Evolutionary conservation across 2,329 filamentous ascomycete genomes (phyloP), one percentile per base, ranked within the genome.

Genomic region (Fragosphaeria purpurea): DNA sequence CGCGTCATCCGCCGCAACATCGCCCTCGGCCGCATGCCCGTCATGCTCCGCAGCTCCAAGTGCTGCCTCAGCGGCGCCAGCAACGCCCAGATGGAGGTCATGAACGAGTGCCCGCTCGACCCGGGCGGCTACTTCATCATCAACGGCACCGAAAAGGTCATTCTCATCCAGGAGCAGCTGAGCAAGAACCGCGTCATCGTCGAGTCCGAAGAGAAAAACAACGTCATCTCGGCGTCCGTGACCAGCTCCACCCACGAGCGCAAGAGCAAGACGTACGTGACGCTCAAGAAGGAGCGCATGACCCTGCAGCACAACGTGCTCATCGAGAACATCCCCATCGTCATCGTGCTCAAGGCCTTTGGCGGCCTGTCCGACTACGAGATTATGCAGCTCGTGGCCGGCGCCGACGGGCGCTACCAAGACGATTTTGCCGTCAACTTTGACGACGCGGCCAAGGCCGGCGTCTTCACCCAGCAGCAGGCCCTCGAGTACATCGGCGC

Each of bases 141-240:
- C 58, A 88, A 91, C 60, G 93, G 93, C 44, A 96, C 94, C 22
- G 93, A 98, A 67, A 98, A 98, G 72, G 93, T 98, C 59, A 98
- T 98, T 62, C 73, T 98, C 42, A 94, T 98, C 11, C 93, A 98
- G 67, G 94, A 98, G 64, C 93, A 98, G 70, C 73, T 98, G 63
- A 98, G 93, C 77, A 98, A 98, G 77, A 98, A 98, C 68, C 83
- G 93, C 72, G 87, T 98, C 61, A 96, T 98, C 64, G 91, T 98
- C 12, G 94, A 98, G 68, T 84, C 88, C 50, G 87, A 91, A 60
- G 77, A 84, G 48, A 95, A 95, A 70, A 97, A 96, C 68, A 86
- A 86, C 53, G 83, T 95, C 56, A 91, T 97, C 51, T 88, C 91
- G 58, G 93, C 94, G 39, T 97, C 93, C 1, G 93, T 97, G 34